Percentiles rank a stretch among this genome's conserved stretches.
These are phyloP conservation scores for Lagenidium giganteum DNA, from an alignment of 352 stramenopile species.

Conservation along the genomic window DNA sequence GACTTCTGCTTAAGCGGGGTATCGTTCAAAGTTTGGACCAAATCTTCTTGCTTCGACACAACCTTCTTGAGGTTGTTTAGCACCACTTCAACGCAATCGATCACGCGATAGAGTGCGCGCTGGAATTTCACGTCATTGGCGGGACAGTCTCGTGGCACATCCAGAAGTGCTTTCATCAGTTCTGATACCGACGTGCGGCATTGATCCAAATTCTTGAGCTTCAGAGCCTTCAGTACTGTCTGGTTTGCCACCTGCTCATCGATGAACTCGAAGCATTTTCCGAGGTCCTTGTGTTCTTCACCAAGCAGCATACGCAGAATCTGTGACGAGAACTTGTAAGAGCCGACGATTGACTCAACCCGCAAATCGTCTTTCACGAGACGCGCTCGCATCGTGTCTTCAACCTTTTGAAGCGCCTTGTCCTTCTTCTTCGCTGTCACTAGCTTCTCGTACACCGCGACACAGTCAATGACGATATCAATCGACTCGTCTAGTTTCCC, in stretches of 20 bases:
- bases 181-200: conserved; percentile 62
- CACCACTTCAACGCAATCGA: conserved; percentile 78
- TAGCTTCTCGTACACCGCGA: conserved; percentile 76
- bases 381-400: conserved; percentile 79
- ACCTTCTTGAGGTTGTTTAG: conserved; percentile 85
- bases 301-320: conserved; percentile 72
- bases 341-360: conserved; percentile 74
- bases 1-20: conserved; percentile 83
- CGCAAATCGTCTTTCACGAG: conserved; percentile 83
- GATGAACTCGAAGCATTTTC: conserved; percentile 85
- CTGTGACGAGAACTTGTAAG: conserved; percentile 87
- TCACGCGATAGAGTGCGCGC: conserved; percentile 76
- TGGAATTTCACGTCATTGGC: conserved; percentile 88
- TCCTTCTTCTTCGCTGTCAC: conserved; percentile 86
- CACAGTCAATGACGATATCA: conserved; percentile 81
- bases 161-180: conserved; percentile 82
- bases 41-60: conserved; percentile 76
- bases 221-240: conserved; percentile 75
- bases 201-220: conserved; percentile 74
- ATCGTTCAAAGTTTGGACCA: conserved; percentile 83
- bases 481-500: conserved; percentile 85
- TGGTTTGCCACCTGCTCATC: conserved; percentile 77
- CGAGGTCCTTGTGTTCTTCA: conserved; percentile 79
- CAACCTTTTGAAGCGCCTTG: conserved; percentile 83
- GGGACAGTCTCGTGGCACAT: conserved; percentile 69